Base-by-base conservation (phyloP, 768 basidiomycete species). In the Mycena rebaudengoi region DNA sequence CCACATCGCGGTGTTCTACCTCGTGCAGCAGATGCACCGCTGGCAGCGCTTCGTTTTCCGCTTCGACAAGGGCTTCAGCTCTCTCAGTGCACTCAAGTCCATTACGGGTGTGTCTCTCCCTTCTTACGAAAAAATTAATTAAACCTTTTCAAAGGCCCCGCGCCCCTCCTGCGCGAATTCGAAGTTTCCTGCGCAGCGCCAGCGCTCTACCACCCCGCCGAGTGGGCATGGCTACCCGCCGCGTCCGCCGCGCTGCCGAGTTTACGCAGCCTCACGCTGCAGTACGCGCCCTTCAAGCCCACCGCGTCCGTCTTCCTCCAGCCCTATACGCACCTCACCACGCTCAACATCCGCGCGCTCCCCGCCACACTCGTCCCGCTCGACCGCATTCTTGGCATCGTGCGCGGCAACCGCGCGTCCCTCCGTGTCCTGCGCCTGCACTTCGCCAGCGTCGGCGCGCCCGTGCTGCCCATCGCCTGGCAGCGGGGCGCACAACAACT, bases 31-130 rank as follows among this genome's bases (percentile, higher is more conserved):
- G 72, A 93, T 93, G 87, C 87, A 87, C 66, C 85, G 92, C 28
- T 94, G 92, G 92, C 83, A 91, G 71, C 82, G 91, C 23, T 94
- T 94, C 68, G 84, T 93, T 12, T 93, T 94, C 70, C 80, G 89
- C 40, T 94, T 91, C 67, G 91, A 92, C 70, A 89, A 86, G 72
- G 88, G 89, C 32, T 93, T 93, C 74, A 76, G 86, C 18, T 91
- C 91, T 4, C 85, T 92, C 78, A 80, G 81, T 60, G 91, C 92
- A 8, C 82, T 94, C 65, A 90, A 90, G 72, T 85, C 88, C 18
- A 88, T 94, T 68, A 84, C 82, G 52, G 91, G 91, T 91, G 63
- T 46, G 86, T 77, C 54, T 29, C 33, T 43, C 39, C 64, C 37
- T 41, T 60, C 60, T 39, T 49, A 37, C 40, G 44, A 44, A 59